Evolutionary conservation across 306 rosid species (phyloP).

Genomic region (Arachis hypogaea): DNA sequence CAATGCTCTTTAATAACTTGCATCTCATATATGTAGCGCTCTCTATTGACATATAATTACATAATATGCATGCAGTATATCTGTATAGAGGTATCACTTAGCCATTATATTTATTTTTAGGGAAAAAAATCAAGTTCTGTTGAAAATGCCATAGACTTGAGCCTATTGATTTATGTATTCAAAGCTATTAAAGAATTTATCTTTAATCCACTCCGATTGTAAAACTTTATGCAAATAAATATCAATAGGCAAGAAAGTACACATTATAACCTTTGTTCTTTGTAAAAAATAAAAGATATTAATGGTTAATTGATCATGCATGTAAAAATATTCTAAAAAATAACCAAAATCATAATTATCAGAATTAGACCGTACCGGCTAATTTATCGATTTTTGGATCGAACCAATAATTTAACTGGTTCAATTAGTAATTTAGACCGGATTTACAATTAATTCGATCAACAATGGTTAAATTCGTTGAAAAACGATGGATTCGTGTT

Average conservation of each 20-base stretch:
- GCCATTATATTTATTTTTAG: constrained; percentile 11
- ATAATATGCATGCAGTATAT: constrained; percentile 9
- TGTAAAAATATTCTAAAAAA: constrained; percentile 7
- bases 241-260: constrained; percentile 9
- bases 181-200: not conserved
- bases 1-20: constrained; percentile 18
- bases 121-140: constrained; percentile 9
- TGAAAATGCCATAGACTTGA: constrained; percentile 17
- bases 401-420: no score
- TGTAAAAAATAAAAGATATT: constrained; percentile 1
- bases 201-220: not conserved
- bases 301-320: not conserved
- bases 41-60: not conserved
- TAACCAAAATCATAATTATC: not conserved
- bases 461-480: no score
- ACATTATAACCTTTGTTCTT: constrained; percentile 3
- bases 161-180: constrained; percentile 9
- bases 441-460: no score
- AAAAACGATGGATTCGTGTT: no score
- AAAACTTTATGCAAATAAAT: not conserved
- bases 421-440: no score
- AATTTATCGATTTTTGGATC: no score
- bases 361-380: no score
- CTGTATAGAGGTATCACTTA: not conserved
- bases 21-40: constrained; percentile 3